Conservation (phyloP, 768 basidiomycete genomes). For the Pisolithus orientalis region DNA sequence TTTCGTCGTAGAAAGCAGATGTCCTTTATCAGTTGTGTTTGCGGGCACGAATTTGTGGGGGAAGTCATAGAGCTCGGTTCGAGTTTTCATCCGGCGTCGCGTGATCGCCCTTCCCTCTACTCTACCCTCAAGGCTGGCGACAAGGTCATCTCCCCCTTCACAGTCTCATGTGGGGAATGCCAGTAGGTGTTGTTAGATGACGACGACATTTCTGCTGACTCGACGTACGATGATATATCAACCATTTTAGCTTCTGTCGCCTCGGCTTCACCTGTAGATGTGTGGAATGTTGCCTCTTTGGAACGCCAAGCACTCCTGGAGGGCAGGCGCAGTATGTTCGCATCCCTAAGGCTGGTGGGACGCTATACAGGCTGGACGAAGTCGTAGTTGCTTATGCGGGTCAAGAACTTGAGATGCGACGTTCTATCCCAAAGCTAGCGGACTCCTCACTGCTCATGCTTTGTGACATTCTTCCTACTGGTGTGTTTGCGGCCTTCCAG, state of each 20-base stretch:
- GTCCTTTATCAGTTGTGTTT: conserved; percentile 41
- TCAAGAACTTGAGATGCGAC: conserved; percentile 26
- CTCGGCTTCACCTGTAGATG: conserved; percentile 71
- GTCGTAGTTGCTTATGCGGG: conserved; percentile 23
- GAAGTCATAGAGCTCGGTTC: conserved; percentile 62
- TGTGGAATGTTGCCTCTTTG: conserved; percentile 54
- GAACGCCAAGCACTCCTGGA: conserved; percentile 58
- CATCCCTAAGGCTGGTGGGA: conserved; percentile 75
- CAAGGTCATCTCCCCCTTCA: conserved; percentile 76
- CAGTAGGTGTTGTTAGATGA: conserved; percentile 41
- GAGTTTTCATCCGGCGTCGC: conserved; percentile 38
- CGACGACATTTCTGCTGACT: not conserved
- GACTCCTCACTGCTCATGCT: conserved; percentile 67
- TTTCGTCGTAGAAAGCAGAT: not conserved
- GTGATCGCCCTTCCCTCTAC: conserved; percentile 57
- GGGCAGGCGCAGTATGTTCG: conserved; percentile 79
- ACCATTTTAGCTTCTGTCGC: conserved; percentile 51
- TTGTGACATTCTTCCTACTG: conserved; percentile 77
- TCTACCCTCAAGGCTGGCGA: conserved; percentile 62
- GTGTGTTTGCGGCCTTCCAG: conserved; percentile 70
- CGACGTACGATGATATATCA: not conserved
- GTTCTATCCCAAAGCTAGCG: conserved; percentile 36
- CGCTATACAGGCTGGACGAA: conserved; percentile 57
- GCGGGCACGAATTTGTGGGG: conserved; percentile 77
- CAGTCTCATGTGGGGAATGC: conserved; percentile 81